A percentile compares a stretch with the other conserved stretches of the same genome.
phyloP scores from a whole-genome alignment of 805 yeast species.

The Saturnispora diversa region DNA sequence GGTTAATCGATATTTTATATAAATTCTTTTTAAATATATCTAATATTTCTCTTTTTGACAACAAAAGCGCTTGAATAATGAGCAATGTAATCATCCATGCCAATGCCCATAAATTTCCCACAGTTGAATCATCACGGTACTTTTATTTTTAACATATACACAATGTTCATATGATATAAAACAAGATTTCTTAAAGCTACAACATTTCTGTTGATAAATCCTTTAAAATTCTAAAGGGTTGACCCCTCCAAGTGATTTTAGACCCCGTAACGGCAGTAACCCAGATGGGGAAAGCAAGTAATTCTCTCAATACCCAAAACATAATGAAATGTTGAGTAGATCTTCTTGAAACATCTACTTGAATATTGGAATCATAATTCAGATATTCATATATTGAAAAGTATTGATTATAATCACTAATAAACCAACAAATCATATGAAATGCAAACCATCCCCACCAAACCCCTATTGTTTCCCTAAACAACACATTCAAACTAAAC shows the following conservation, averaged over 20 bases:
- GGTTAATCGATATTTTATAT: background rate
- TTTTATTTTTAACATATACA: background rate
- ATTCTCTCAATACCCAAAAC: slow-evolving; percentile 64
- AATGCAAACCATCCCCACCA: slow-evolving; percentile 32
- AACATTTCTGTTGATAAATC: slow-evolving; percentile 63
- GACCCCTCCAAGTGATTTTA: slow-evolving; percentile 70
- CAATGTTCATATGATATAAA: background rate
- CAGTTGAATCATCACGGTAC: no score
- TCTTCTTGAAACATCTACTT: background rate
- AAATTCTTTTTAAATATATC: background rate
- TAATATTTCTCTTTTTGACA: background rate
- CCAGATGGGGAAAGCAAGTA: slow-evolving; percentile 81
- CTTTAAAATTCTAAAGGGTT: slow-evolving; percentile 61
- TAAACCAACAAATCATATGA: slow-evolving; percentile 58
- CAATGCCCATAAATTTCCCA: background rate
- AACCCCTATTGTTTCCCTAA: slow-evolving; percentile 23
- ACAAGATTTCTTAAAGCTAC: background rate
- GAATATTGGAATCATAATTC: background rate
- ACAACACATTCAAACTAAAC: slow-evolving; percentile 43
- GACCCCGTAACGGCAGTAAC: slow-evolving; percentile 69
- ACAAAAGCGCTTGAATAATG: no score
- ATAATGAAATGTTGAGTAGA: slow-evolving; percentile 22
- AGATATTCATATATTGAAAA: slow-evolving; percentile 32
- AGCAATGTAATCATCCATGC: no score
- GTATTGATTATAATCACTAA: slow-evolving; percentile 55